Conservation (phyloP, 768 basidiomycete genomes). For the Mycena galericulata region DNA sequence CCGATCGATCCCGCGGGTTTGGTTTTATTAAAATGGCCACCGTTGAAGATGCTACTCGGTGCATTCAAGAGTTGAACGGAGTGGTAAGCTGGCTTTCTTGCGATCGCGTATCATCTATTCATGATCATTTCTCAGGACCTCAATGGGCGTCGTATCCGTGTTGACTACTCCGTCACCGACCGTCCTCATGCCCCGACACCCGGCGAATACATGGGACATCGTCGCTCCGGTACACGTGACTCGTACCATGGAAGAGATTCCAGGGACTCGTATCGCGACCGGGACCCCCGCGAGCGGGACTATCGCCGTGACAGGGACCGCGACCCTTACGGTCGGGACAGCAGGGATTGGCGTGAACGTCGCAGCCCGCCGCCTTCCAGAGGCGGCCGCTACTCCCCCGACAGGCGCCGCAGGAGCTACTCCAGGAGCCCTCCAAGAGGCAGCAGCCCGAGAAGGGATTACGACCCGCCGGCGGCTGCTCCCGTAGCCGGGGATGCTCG, state of each 20-base stretch:
- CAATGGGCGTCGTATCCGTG: constrained; percentile 95
- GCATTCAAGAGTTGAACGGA: constrained; percentile 93
- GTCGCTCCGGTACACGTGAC: constrained; percentile 62
- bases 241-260: constrained; percentile 50
- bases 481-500: constrained; percentile 56
- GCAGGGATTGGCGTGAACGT: constrained; percentile 83
- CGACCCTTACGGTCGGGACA: constrained; percentile 78
- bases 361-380: constrained; percentile 77
- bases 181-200: constrained; percentile 96
- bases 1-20: constrained; percentile 96
- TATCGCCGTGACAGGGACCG: constrained; percentile 65
- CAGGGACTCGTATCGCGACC: constrained; percentile 55
- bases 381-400: constrained; percentile 80
- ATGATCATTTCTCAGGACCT: constrained; percentile 69
- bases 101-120: constrained; percentile 18
- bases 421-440: constrained; percentile 86
- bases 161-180: constrained; percentile 96
- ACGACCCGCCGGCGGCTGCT: constrained; percentile 48
- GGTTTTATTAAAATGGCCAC: constrained; percentile 96
- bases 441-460: constrained; percentile 65
- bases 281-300: constrained; percentile 56
- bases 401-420: constrained; percentile 80
- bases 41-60: constrained; percentile 88
- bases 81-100: constrained; percentile 64
- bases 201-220: constrained; percentile 97